phyloP scores from a whole-genome alignment of 106 monocot species.

The Alisma plantagoaquatica region DNA sequence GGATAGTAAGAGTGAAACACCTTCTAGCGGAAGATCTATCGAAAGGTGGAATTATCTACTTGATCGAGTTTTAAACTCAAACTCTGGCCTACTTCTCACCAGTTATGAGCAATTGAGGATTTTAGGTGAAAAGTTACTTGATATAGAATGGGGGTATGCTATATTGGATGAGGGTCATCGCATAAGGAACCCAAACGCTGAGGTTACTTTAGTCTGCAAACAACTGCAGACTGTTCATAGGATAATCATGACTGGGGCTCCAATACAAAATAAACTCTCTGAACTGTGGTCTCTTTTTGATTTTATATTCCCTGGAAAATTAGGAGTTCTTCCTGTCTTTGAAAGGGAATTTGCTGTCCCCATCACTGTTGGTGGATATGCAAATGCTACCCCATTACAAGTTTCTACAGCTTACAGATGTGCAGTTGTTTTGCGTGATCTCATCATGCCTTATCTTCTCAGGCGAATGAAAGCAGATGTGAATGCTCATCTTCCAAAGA shows the following conservation, averaged over 20 bases:
- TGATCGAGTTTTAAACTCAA: constrained; percentile 35
- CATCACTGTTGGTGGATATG: constrained; percentile 89
- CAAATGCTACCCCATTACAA: constrained; percentile 90
- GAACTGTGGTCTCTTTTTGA: constrained; percentile 99
- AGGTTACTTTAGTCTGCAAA: constrained; percentile 83
- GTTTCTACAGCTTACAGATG: constrained; percentile 96
- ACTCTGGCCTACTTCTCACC: constrained; percentile 80
- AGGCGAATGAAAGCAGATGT: constrained; percentile 95
- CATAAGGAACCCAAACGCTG: constrained; percentile 94
- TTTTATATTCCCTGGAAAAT: constrained; percentile 95
- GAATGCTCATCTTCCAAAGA: constrained; percentile 80
- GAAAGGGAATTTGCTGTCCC: constrained; percentile 90
- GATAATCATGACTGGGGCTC: constrained; percentile 96
- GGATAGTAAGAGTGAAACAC: constrained; percentile 30
- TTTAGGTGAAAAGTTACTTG: constrained; percentile 73
- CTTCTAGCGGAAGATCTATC: constrained; percentile 16
- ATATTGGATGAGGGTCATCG: constrained; percentile 92
- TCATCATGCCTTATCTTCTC: constrained; percentile 92
- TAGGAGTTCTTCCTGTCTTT: constrained; percentile 93
- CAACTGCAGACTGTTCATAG: constrained; percentile 90
- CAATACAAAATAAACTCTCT: constrained; percentile 92
- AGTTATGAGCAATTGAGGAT: constrained; percentile 93
- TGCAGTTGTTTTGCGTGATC: constrained; percentile 82
- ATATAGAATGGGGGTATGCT: constrained; percentile 92
- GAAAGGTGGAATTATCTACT: constrained; percentile 74